Evolutionary conservation across 345 rosid species (phyloP), one percentile per base, ranked within the genome.

Genomic region (Orychophragmus violaceus): DNA sequence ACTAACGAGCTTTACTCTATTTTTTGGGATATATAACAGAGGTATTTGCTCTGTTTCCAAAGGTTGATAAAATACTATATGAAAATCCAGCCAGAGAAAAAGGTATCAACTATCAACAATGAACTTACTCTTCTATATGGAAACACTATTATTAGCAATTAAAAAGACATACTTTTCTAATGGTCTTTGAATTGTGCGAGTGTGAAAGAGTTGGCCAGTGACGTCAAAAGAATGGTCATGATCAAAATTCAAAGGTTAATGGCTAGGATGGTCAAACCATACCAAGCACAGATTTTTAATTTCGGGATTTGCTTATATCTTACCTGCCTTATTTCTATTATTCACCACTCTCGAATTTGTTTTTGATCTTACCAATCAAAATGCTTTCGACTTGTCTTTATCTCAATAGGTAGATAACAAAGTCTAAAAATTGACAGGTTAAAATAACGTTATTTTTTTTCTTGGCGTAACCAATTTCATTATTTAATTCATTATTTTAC

Each of bases 321-420:
- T 65, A 65, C 71, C 76, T 72, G 71, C 76, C 76, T 50, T 59
- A 49, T 6, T 72, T 37, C 23, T 72, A 65, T 65, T 50, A 65
- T 59, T 65, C 30, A 65, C 77, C 77, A 72, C 71, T 72, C 67
- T 59, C 24, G 23, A 66, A 49, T 49, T 30, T 65, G 66, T 65
- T 59, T 72, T 66, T 12, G 62, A 72, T 72, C 23, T 41, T 66
- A 39, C 67, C 72, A 72, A 66, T 72, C 55, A 59, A 66, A 65
- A 18, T 50, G 33, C 72, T 41, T 50, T 41, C 22, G 50, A 49
- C 29, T 65, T 66, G 58, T 59, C 71, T 65, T 72, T 66, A 50
- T 58, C 77, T 41, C 62, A 58, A 66, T 72, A 65, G 66, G 76
- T 72, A 65, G 61, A 65, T 30, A 16, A 10, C 9, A 51, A 72